phyloP scores from a whole-genome alignment of 306 rosid species.

The Pachyrhizus erosus region DNA sequence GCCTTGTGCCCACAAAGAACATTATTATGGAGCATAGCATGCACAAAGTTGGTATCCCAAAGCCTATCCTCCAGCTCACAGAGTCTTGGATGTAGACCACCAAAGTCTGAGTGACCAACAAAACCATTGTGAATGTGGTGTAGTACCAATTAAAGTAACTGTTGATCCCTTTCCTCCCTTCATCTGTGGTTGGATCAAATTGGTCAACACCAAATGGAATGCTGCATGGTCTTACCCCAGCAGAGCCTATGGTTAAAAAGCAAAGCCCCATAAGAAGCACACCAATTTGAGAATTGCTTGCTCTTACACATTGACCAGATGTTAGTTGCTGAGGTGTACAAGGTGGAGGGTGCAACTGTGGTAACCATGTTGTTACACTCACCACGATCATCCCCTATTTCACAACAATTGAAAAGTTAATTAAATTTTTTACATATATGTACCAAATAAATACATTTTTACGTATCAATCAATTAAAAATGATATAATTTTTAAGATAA shows the following conservation, averaged over 20 bases:
- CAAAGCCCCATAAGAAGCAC: slow-evolving; percentile 55
- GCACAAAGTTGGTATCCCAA: slow-evolving; percentile 65
- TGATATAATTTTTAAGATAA: no score
- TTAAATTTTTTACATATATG: no score
- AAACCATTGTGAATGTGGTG: slow-evolving; percentile 45
- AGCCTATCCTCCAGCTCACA: slow-evolving; percentile 78
- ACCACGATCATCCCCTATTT: slow-evolving; percentile 72
- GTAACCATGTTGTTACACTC: slow-evolving; percentile 70
- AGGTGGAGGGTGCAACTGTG: slow-evolving; percentile 61
- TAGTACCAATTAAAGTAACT: slow-evolving; percentile 81
- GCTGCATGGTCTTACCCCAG: slow-evolving; percentile 81
- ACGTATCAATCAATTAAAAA: no score
- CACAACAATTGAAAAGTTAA: neutral
- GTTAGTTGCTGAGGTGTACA: slow-evolving; percentile 43
- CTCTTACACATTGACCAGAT: slow-evolving; percentile 49
- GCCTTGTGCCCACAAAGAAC: slow-evolving; percentile 56
- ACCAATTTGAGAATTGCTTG: slow-evolving; percentile 57
- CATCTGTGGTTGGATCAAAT: slow-evolving; percentile 62
- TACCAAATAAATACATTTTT: no score
- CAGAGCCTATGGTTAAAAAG: slow-evolving; percentile 59
- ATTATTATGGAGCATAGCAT: slow-evolving; percentile 61
- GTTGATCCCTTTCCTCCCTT: slow-evolving; percentile 65
- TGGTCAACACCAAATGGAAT: slow-evolving; percentile 84
- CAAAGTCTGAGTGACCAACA: slow-evolving; percentile 56
- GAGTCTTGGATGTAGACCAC: slow-evolving; percentile 76